Evolutionary conservation across 768 basidiomycete species (phyloP), one percentile per base, ranked within the genome.

Genomic region (Tricholoma matsutake): DNA sequence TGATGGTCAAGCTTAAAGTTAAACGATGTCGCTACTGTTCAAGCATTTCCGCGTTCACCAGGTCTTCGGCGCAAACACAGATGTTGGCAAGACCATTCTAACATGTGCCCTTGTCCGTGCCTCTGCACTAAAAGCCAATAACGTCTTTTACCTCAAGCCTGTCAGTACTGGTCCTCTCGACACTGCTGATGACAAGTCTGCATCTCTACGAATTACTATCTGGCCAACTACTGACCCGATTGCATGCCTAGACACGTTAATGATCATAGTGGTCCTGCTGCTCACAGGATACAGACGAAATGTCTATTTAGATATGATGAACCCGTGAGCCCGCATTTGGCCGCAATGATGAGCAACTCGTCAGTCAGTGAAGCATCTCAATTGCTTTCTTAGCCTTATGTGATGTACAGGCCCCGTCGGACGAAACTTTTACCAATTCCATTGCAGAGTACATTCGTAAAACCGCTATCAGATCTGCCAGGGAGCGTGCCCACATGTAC

Each of bases 51-150:
- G 93, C 16, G 78, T 94, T 31, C 92, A 95, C 72, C 93, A 96
- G 71, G 79, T 98, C 61, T 96, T 97, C 69, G 96, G 96, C 32
- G 94, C 96, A 1, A 97, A 96, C 74, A 98, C 96, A 2, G 88
- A 94, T 73, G 95, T 98, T 54, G 96, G 96, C 28, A 98, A 98
- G 76, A 97, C 96, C 0, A 82, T 98, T 60, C 77, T 98, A 57
- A 90, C 93, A 1, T 85, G 94, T 2, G 92, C 92, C 1, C 85
- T 98, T 35, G 84, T 88, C 47, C 82, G 91, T 35, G 88, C 92
- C 0, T 91, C 92, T n/a, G 87, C 87, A 0, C 71, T 80, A 1
- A 76, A 72, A 57, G 76, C 79, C 4, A 78, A 78, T 2, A 69
- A 75, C 37, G 86, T 86, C 0, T 86, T 84, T 65, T 92, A 92